Evolutionary conservation across 78 protist species (phyloP).

Genomic region (Dictyostelium brefeldianum): DNA sequence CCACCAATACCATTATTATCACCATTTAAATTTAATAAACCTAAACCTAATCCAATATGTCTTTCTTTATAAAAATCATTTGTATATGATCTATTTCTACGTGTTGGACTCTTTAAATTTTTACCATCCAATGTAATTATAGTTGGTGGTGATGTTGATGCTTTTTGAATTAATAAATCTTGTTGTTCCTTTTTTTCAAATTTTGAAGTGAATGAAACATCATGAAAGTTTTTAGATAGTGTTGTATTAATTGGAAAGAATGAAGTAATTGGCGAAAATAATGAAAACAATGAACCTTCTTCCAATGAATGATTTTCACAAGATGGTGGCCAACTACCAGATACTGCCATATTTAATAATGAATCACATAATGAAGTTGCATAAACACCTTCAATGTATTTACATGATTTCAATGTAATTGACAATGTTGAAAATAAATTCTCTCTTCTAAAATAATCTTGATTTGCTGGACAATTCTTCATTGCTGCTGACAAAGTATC

Average conservation of each 20-base stretch:
- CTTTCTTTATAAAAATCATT: conserved; percentile 27
- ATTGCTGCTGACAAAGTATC: conserved; percentile 75
- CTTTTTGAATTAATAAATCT: neutral
- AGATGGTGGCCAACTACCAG: conserved; percentile 84
- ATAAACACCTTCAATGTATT: conserved; percentile 67
- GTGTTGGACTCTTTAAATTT: conserved; percentile 2
- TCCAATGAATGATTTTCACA: conserved; percentile 76
- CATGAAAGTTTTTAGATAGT: conserved; percentile 9
- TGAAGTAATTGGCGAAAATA: conserved; percentile 61
- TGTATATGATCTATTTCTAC: conserved; percentile 59
- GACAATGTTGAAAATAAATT: conserved; percentile 44
- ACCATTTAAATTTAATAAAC: neutral
- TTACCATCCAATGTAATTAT: neutral
- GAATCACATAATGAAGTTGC: conserved; percentile 65
- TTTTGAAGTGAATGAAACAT: neutral
- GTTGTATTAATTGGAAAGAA: conserved; percentile 48
- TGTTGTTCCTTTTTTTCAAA: neutral
- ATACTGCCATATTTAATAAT: conserved; percentile 64
- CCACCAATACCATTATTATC: neutral
- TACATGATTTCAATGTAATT: conserved; percentile 51
- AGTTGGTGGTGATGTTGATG: neutral
- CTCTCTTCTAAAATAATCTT: conserved; percentile 45
- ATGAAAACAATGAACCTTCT: conserved; percentile 69
- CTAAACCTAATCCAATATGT: neutral
- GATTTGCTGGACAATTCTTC: conserved; percentile 67